These are phyloP conservation scores for Macroventuria anomochaeta DNA, from an alignment of 2,329 filamentous ascomycete species.

Conservation along the genomic window DNA sequence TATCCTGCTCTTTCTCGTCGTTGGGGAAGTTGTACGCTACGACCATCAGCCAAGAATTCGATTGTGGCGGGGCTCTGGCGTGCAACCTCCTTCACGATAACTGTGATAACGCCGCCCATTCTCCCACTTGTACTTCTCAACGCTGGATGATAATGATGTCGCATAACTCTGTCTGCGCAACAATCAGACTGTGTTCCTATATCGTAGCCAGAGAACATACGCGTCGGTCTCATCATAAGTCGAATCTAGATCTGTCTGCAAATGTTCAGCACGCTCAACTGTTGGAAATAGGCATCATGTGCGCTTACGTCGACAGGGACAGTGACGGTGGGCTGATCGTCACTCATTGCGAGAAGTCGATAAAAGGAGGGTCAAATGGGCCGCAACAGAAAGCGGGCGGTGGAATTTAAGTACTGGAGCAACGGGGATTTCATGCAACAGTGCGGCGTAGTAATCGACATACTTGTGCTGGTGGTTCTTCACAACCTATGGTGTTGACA, in stretches of 20 bases:
- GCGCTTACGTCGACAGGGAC: constrained; percentile 12
- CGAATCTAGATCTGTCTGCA: constrained; percentile 3
- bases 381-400: background rate
- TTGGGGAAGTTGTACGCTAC: constrained; percentile 51
- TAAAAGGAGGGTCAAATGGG: background rate
- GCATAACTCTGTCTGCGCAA: constrained; percentile 7
- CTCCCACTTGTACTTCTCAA: constrained; percentile 44
- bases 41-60: background rate
- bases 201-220: background rate
- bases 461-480: background rate
- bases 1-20: constrained; percentile 52
- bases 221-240: constrained; percentile 10
- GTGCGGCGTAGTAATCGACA: constrained; percentile 1
- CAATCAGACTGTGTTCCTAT: background rate
- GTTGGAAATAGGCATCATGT: background rate
- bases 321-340: constrained; percentile 3
- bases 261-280: background rate
- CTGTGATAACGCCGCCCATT: constrained; percentile 48
- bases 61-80: constrained; percentile 18
- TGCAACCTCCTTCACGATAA: constrained; percentile 39
- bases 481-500: constrained; percentile 1
- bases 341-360: background rate
- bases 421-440: background rate
- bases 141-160: constrained; percentile 40
- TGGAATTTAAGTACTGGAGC: constrained; percentile 1